Conservation (phyloP, 2,329 filamentous ascomycete genomes). For the Ophiostoma australiae region DNA sequence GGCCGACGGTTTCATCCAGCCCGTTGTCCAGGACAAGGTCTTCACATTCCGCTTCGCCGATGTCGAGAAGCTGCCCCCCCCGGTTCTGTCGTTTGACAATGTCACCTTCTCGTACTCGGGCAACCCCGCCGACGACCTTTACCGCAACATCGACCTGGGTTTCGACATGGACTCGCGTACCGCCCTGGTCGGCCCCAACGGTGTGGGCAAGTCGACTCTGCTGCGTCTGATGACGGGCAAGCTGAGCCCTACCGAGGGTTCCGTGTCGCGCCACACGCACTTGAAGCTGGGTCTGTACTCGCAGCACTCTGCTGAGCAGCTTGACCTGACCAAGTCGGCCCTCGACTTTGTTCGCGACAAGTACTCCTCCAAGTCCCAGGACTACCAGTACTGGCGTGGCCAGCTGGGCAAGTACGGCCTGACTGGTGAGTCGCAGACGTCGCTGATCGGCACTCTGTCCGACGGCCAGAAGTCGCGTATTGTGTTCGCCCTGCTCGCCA, state of each 20-base stretch:
- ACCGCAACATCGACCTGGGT: slow-evolving; percentile 94
- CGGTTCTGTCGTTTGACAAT: slow-evolving; percentile 91
- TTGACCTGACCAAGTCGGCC: slow-evolving; percentile 95
- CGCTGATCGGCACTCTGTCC: slow-evolving; percentile 94
- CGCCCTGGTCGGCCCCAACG: slow-evolving; percentile 93
- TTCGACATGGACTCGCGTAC: slow-evolving; percentile 99
- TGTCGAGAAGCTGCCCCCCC: slow-evolving; percentile 97
- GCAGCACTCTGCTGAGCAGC: slow-evolving; percentile 97
- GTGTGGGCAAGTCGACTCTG: slow-evolving; percentile 97
- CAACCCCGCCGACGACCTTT: slow-evolving; percentile 81
- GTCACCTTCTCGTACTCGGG: slow-evolving; percentile 98
- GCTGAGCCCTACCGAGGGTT: slow-evolving; percentile 75
- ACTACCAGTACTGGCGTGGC: slow-evolving; percentile 99
- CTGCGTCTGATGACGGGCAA: slow-evolving; percentile 95
- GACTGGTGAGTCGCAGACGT: slow-evolving; percentile 87
- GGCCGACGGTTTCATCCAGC: slow-evolving; percentile 96
- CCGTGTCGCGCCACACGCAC: slow-evolving; percentile 89
- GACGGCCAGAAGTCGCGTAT: slow-evolving; percentile 98
- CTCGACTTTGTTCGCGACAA: slow-evolving; percentile 97
- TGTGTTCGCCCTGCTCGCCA: slow-evolving; percentile 92
- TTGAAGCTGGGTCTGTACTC: slow-evolving; percentile 98
- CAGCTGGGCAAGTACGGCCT: slow-evolving; percentile 94
- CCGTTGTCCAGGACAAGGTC: slow-evolving; percentile 75
- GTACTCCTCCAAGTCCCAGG: slow-evolving; percentile 81
- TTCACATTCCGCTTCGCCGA: slow-evolving; percentile 99